Conservation (phyloP, 2,329 filamentous ascomycete species). For the Sarocladium brachiariae region DNA sequence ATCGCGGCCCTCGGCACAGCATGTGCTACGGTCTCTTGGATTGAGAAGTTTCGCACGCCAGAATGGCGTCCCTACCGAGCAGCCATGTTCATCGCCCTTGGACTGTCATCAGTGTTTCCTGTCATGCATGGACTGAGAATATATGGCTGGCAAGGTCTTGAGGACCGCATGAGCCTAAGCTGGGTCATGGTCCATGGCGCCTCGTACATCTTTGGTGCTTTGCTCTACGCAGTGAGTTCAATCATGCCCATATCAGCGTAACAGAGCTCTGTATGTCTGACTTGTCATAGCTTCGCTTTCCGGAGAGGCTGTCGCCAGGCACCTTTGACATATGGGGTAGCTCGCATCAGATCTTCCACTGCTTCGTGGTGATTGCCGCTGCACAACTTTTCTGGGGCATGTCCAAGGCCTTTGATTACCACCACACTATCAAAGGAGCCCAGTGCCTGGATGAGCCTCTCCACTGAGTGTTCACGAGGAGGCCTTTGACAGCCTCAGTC, state of each 20-base stretch:
- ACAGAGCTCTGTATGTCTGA: not conserved
- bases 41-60: slow-evolving; percentile 78
- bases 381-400: slow-evolving; percentile 75
- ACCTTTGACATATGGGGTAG: slow-evolving; percentile 85
- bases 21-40: slow-evolving; percentile 69
- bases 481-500: not conserved
- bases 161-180: slow-evolving; percentile 67
- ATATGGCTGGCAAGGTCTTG: slow-evolving; percentile 60
- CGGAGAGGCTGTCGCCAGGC: slow-evolving; percentile 72
- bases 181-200: slow-evolving; percentile 76
- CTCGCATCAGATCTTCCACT: slow-evolving; percentile 94
- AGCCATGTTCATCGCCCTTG: slow-evolving; percentile 82
- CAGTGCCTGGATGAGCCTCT: slow-evolving; percentile 31
- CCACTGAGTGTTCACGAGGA: not conserved
- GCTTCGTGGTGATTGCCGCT: slow-evolving; percentile 79
- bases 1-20: slow-evolving; percentile 72
- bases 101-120: slow-evolving; percentile 75
- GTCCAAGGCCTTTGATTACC: slow-evolving; percentile 77
- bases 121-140: slow-evolving; percentile 67
- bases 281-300: slow-evolving; percentile 58
- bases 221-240: slow-evolving; percentile 68
- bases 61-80: slow-evolving; percentile 79
- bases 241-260: too few relatives aligned
- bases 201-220: slow-evolving; percentile 80
- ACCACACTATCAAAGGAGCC: slow-evolving; percentile 56